Conservation (phyloP, 2,329 filamentous ascomycete genomes). For the Microdochium nivale region DNA sequence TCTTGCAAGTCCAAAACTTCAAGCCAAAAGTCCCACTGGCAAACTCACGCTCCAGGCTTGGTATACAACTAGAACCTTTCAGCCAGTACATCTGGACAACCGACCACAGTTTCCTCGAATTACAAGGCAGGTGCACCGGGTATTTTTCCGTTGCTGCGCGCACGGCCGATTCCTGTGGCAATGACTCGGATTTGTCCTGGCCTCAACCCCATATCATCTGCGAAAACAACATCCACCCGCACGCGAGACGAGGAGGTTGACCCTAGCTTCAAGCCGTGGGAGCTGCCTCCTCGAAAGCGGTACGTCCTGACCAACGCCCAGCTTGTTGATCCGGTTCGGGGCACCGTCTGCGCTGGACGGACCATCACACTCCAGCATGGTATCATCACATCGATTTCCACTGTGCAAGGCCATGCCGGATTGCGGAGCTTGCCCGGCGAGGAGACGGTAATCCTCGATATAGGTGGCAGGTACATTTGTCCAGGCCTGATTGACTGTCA, state of each 20-base stretch:
- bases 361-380: conserved; percentile 26
- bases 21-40: too few relatives aligned
- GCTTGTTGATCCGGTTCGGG: conserved; percentile 29
- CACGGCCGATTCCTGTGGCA: too few relatives aligned
- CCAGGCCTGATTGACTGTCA: conserved; percentile 44
- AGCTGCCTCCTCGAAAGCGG: conserved; percentile 17
- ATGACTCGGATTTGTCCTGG: background rate
- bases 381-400: conserved; percentile 18
- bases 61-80: too few relatives aligned
- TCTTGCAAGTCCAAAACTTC: too few relatives aligned
- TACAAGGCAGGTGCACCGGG: too few relatives aligned
- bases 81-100: too few relatives aligned
- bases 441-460: conserved; percentile 23
- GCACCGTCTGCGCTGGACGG: conserved; percentile 17
- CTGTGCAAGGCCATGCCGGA: background rate
- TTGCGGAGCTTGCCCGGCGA: conserved; percentile 7
- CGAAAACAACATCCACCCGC: background rate
- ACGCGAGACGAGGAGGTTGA: background rate
- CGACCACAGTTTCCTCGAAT: too few relatives aligned
- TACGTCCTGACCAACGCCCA: conserved; percentile 33
- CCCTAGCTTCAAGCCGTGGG: conserved; percentile 24
- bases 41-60: too few relatives aligned
- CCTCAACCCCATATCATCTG: background rate
- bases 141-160: too few relatives aligned
- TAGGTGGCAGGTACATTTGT: conserved; percentile 33